Evolutionary conservation across 2,329 filamentous ascomycete genomes (phyloP).

Genomic region (Aspergillus puulaauensis): DNA sequence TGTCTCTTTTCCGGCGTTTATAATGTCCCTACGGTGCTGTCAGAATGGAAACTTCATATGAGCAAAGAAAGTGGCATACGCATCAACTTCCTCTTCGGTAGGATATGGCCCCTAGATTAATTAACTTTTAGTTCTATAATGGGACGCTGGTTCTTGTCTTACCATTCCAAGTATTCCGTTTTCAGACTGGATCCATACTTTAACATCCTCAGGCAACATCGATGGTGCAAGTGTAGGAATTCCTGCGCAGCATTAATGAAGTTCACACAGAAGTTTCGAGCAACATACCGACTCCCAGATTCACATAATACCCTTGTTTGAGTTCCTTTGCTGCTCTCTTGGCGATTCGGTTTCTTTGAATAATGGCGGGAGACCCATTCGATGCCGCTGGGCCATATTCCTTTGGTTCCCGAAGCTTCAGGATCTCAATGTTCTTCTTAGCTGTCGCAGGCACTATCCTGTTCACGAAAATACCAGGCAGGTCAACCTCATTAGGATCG

Average conservation of each 20-base stretch:
- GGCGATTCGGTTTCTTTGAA: slow-evolving; percentile 63
- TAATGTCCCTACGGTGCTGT: slow-evolving; percentile 58
- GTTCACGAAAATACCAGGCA: slow-evolving; percentile 81
- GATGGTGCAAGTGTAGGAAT: slow-evolving; percentile 83
- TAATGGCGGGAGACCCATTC: slow-evolving; percentile 31
- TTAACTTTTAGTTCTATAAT: background rate
- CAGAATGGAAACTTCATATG: background rate
- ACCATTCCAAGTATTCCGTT: slow-evolving; percentile 79
- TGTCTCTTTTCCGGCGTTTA: slow-evolving; percentile 87
- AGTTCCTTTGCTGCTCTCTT: slow-evolving; percentile 76
- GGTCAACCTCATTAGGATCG: slow-evolving; percentile 70
- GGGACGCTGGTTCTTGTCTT: slow-evolving; percentile 1
- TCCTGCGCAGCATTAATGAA: slow-evolving; percentile 40
- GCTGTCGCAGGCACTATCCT: slow-evolving; percentile 73
- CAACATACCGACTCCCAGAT: slow-evolving; percentile 33
- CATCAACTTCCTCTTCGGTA: slow-evolving; percentile 67
- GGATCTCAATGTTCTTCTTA: slow-evolving; percentile 70
- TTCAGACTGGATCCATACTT: slow-evolving; percentile 83
- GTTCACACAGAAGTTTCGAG: background rate
- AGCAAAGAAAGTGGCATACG: slow-evolving; percentile 31
- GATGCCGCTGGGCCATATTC: slow-evolving; percentile 39
- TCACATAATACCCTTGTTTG: slow-evolving; percentile 54
- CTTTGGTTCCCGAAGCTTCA: slow-evolving; percentile 54
- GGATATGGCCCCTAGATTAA: slow-evolving; percentile 65
- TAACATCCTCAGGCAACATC: slow-evolving; percentile 65